Conservation (phyloP, 768 basidiomycete species). For the Termitomyces sp. region DNA sequence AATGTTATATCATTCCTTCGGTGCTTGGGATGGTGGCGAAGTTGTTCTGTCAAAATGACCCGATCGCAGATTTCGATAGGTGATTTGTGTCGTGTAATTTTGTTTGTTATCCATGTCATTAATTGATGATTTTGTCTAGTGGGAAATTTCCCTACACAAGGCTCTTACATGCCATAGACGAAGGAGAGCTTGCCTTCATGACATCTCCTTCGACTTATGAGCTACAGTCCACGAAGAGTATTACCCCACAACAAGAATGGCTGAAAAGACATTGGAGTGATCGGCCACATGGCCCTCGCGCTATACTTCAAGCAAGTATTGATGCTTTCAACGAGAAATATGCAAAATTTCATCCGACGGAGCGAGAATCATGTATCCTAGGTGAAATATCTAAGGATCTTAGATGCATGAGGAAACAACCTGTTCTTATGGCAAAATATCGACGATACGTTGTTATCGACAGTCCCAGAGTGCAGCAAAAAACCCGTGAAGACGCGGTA, state of each 20-base stretch:
- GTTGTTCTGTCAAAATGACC: conserved; percentile 33
- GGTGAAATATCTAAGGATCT: conserved; percentile 46
- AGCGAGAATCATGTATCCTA: conserved; percentile 35
- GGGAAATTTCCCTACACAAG: conserved; percentile 32
- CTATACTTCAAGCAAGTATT: conserved; percentile 40
- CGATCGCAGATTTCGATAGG: conserved; percentile 35
- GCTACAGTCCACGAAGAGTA: conserved; percentile 12
- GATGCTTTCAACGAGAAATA: conserved; percentile 33
- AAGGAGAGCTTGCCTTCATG: conserved; percentile 51
- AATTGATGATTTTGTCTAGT: conserved; percentile 20
- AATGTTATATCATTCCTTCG: conserved; percentile 59
- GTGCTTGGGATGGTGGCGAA: conserved; percentile 54
- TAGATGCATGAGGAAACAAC: conserved; percentile 52
- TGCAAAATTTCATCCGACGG: conserved; percentile 25
- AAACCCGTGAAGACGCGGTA: conserved; percentile 38
- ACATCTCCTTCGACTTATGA: conserved; percentile 38
- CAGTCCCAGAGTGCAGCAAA: conserved; percentile 25
- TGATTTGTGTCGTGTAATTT: conserved; percentile 18
- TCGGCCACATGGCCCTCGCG: conserved; percentile 28
- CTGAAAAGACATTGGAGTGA: conserved; percentile 27
- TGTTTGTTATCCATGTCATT: not conserved
- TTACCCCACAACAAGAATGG: conserved; percentile 30
- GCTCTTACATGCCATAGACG: conserved; percentile 46
- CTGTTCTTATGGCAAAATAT: conserved; percentile 53
- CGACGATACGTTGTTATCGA: conserved; percentile 63